These are phyloP conservation scores for Aspergillus melleus DNA, from an alignment of 2,329 filamentous ascomycete species.

Conservation along the genomic window DNA sequence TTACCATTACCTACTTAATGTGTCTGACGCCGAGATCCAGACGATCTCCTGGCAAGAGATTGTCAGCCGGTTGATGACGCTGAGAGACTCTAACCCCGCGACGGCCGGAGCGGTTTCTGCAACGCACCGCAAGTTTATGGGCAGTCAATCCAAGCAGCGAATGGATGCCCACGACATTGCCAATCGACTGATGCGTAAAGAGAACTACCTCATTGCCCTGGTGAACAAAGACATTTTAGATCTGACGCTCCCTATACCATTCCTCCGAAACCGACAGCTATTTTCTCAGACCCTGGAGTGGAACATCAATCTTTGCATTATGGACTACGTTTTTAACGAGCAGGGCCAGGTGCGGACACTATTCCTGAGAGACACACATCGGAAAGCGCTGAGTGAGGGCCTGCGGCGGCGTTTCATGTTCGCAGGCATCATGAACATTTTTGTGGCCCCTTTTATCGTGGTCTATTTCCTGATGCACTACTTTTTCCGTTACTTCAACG, in stretches of 20 bases:
- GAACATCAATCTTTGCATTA: constrained; percentile 85
- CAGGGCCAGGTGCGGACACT: constrained; percentile 82
- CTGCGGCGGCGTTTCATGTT: constrained; percentile 77
- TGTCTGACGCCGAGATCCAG: constrained; percentile 84
- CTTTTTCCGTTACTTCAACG: constrained; percentile 94
- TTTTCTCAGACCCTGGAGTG: constrained; percentile 90
- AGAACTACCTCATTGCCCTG: constrained; percentile 94
- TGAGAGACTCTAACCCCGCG: constrained; percentile 83
- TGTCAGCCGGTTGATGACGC: constrained; percentile 77
- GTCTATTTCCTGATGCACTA: constrained; percentile 83
- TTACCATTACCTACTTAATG: constrained; percentile 77
- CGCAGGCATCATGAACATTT: constrained; percentile 79
- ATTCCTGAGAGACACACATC: constrained; percentile 80
- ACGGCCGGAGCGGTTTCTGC: constrained; percentile 67
- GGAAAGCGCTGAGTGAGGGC: constrained; percentile 74
- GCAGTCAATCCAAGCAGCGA: constrained; percentile 86
- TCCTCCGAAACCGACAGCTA: constrained; percentile 73
- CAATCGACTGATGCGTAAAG: constrained; percentile 91
- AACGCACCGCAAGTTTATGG: constrained; percentile 62
- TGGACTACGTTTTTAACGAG: constrained; percentile 92
- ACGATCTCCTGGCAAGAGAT: constrained; percentile 93
- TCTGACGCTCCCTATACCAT: constrained; percentile 80
- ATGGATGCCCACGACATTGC: constrained; percentile 97
- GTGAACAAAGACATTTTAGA: constrained; percentile 97
- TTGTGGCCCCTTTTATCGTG: constrained; percentile 85